Base-by-base conservation (phyloP, 139 green algal genomes). In the Pleodorina starrii region DNA sequence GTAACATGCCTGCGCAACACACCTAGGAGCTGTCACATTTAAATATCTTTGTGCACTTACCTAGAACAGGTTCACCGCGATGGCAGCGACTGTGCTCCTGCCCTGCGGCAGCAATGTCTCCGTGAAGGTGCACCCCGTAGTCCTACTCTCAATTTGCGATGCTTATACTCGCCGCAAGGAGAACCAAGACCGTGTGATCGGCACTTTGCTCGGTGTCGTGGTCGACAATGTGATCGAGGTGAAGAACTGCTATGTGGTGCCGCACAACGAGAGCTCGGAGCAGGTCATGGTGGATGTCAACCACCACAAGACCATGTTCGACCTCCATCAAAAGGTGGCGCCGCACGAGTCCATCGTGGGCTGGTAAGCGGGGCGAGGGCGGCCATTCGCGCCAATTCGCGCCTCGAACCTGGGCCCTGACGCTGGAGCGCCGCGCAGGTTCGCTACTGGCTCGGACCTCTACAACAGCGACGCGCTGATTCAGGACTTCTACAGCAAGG, bases 211-310 rank as follows among this genome's bases (percentile, higher is more conserved):
- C 51, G 98, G 98, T 27, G 95, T 84, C 14, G 87, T 97, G 1
- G 69, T 78, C 4, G 97, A 98, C n/a, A 95, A 94, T 54, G 86
- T 75, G 46, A 88, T 96, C 19, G 95, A 99, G 17, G 93, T 99
- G 46, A 97, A 94, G 82, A 97, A 96, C 80, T 98, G 95, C 93
- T 99, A 99, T 75, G 96, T 98, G 12, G 98, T 99, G 36, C 98
- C 98, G 0, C 97, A 99, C 94, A 98, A 97, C 74, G 98, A 99
- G 92, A 96, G 90, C 89, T 91, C 93, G 51, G 97, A 99, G 32
- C 93, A 99, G 96, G 97, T 99, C 9, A 94, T 96, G 40, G 89
- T 99, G 87, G 98, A 99, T 80, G 96, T 99, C 60, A 92, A 96
- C 21, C 98, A 99, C 91, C 97, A 99, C 92, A 96, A 94, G 46